These are phyloP conservation scores for Fusarium brachygibbosum DNA, from an alignment of 2,329 filamentous ascomycete genomes.

Conservation along the genomic window DNA sequence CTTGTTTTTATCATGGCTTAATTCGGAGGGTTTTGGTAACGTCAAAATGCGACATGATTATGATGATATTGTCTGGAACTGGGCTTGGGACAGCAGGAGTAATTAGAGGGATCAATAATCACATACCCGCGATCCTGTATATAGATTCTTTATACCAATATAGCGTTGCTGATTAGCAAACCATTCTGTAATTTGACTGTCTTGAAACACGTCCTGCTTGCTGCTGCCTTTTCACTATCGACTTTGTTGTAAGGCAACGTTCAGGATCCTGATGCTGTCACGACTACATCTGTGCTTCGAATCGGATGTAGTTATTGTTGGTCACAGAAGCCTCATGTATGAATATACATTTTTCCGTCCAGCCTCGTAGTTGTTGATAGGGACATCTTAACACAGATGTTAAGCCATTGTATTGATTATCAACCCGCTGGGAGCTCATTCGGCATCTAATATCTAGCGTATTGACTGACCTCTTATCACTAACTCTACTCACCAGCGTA, in stretches of 20 bases:
- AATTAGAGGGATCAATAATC: slow-evolving; percentile 16
- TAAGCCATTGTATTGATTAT: background rate
- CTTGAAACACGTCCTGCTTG: background rate
- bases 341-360: background rate
- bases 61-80: slow-evolving; percentile 21
- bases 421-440: background rate
- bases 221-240: too few relatives aligned
- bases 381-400: background rate
- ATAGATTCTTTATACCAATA: slow-evolving; percentile 6
- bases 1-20: slow-evolving; percentile 41
- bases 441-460: background rate
- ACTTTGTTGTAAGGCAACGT: background rate
- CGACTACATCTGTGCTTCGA: background rate
- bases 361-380: too few relatives aligned
- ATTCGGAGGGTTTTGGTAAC: background rate
- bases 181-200: too few relatives aligned
- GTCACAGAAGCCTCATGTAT: background rate
- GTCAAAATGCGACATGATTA: slow-evolving; percentile 33
- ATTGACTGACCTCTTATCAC: background rate
- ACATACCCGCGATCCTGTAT: slow-evolving; percentile 4
- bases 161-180: background rate
- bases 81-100: slow-evolving; percentile 12
- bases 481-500: background rate
- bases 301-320: background rate
- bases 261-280: background rate